A percentile compares a stretch with the other conserved stretches of the same genome.
phyloP scores from a whole-genome alignment of 768 basidiomycete genomes.

The Pisolithus microcarpus region DNA sequence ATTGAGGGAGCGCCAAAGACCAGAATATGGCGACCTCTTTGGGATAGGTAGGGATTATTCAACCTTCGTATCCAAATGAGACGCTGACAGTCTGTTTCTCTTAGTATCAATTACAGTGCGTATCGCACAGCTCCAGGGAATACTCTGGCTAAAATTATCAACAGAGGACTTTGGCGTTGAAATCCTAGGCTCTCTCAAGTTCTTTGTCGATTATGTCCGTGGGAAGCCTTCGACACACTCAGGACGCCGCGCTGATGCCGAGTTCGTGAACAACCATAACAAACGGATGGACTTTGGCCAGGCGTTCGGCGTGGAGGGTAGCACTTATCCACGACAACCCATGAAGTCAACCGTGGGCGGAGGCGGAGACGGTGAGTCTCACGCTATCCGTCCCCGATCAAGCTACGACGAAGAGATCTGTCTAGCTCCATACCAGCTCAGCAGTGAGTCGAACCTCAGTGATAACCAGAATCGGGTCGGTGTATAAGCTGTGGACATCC shows the following conservation, averaged over 20 bases:
- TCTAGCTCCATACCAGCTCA: slow-evolving; percentile 32
- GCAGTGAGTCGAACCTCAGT: slow-evolving; percentile 4
- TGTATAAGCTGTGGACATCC: not conserved
- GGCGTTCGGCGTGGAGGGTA: slow-evolving; percentile 31
- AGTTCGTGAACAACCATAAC: slow-evolving; percentile 18
- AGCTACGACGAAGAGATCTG: slow-evolving; percentile 38
- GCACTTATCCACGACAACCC: slow-evolving; percentile 12
- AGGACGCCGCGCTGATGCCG: slow-evolving; percentile 9
- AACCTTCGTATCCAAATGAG: not conserved
- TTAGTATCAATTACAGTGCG: slow-evolving; percentile 43
- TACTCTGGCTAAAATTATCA: slow-evolving; percentile 3
- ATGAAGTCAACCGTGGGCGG: not conserved
- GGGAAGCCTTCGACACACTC: slow-evolving; percentile 25
- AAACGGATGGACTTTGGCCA: slow-evolving; percentile 30
- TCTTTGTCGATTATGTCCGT: slow-evolving; percentile 41
- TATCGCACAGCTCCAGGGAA: not conserved
- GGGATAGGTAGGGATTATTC: slow-evolving; percentile 41
- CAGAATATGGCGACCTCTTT: slow-evolving; percentile 60
- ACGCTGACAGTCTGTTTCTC: slow-evolving; percentile 6
- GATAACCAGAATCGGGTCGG: slow-evolving; percentile 5
- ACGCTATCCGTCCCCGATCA: slow-evolving; percentile 9
- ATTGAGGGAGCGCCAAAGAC: slow-evolving; percentile 38
- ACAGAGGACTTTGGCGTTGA: slow-evolving; percentile 62
- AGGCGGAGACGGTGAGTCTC: slow-evolving; percentile 2
- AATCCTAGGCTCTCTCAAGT: slow-evolving; percentile 55